These are phyloP conservation scores for Fusarium protoensiforme DNA, from an alignment of 2,329 filamentous ascomycete genomes.

Conservation along the genomic window DNA sequence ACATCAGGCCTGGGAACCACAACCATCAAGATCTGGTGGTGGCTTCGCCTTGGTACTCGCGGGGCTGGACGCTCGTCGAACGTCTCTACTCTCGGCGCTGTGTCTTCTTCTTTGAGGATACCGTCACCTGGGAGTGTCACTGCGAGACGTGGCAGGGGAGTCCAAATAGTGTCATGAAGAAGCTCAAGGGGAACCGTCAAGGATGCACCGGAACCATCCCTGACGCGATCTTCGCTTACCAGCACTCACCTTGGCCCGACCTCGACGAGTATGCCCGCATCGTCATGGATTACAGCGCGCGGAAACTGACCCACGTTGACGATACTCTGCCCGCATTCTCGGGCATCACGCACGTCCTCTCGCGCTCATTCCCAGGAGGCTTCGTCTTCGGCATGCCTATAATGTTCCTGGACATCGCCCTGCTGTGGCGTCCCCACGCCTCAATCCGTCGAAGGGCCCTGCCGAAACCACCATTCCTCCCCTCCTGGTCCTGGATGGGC, in stretches of 20 bases:
- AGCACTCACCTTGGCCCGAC: conserved; percentile 57
- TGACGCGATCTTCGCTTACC: conserved; percentile 50
- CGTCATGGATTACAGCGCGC: conserved; percentile 55
- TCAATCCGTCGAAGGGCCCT: conserved; percentile 54
- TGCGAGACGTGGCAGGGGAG: conserved; percentile 56
- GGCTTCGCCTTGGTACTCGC: conserved; percentile 52
- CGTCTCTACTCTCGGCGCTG: conserved; percentile 55
- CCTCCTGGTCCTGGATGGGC: conserved; percentile 61
- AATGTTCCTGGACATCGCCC: conserved; percentile 57
- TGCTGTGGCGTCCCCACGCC: conserved; percentile 58
- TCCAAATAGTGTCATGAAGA: conserved; percentile 46
- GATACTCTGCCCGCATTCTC: conserved; percentile 57
- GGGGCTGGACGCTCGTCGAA: conserved; percentile 59
- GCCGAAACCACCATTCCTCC: conserved; percentile 52
- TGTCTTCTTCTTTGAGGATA: conserved; percentile 57
- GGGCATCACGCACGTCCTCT: conserved; percentile 56
- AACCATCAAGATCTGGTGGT: conserved; percentile 54
- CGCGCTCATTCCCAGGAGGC: conserved; percentile 54
- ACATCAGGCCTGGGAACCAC: conserved; percentile 37
- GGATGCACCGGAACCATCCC: conserved; percentile 48
- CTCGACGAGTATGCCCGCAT: conserved; percentile 58
- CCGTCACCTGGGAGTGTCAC: conserved; percentile 59
- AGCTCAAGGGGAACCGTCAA: conserved; percentile 45
- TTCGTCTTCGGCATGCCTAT: conserved; percentile 60
- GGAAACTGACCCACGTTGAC: conserved; percentile 53